Base-by-base conservation (phyloP, 192 early-diverging fungal genomes). In the Coemansia sp. region DNA sequence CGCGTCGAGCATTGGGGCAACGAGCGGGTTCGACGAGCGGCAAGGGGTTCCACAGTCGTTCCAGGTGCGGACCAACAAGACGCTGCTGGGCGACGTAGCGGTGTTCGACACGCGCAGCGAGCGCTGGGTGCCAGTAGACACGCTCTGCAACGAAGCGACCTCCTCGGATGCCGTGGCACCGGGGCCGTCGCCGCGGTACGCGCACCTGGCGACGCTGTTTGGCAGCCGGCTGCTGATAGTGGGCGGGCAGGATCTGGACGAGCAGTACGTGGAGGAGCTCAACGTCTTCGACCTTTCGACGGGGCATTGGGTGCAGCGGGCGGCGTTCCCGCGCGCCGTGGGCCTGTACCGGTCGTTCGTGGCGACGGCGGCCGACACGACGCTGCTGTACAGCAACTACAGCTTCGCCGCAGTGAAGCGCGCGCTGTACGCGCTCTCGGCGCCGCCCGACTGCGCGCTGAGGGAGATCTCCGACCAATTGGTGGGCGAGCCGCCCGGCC, bases 261-360 rank as follows among this genome's bases (percentile, higher is more conserved):
- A 91, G 68, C 87, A 85, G 59, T 93, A 93, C 67, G 85, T 93
- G 6, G 89, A 89, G 69, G 90, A 93, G 64, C 84, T 92, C 62
- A 92, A 92, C 48, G 87, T 93, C 3, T 81, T 92, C n/a, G 88
- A 93, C 68, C 70, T 93, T 42, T 85, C 87, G 33, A 74, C 84
- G 7, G 87, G 90, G 27, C 79, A 79, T n/a, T 93, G 92, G 92
- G 80, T 84, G 33, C 73, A 78, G 36, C 85, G 87, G 7, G 79
- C 87, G 75, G 83, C 85, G 41, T 88, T 93, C 40, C 88, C 90
- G 9, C 89, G 90, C 41, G 89, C 91, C 36, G 89, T 90, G 34
- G 92, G 92, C 27, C 87, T 90, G 21, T 93, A 93, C 68, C 89
- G 92, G 21, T 92, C 92, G 16, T 85, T 93, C 27, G 87, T 89